Conservation (phyloP, 2,329 filamentous ascomycete species). For the Pseudogymnoascus pannorum region DNA sequence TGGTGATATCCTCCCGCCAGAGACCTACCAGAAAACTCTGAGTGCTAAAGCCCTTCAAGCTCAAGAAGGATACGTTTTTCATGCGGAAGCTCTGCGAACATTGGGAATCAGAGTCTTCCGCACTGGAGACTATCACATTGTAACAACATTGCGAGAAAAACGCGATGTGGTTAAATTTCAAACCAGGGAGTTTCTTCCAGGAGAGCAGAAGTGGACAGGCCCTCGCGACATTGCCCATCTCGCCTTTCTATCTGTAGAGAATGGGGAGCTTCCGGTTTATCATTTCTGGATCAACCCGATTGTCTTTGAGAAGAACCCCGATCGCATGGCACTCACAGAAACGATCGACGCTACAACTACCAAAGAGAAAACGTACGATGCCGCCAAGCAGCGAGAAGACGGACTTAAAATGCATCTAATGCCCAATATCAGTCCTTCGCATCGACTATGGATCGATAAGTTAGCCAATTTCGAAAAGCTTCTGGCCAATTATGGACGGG, state of each 20-base stretch:
- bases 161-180: slow-evolving; percentile 3
- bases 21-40: background rate
- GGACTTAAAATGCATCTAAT: background rate
- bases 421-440: slow-evolving; percentile 16
- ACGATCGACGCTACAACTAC: background rate
- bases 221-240: background rate
- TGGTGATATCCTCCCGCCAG: background rate
- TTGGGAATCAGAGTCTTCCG: slow-evolving; percentile 1
- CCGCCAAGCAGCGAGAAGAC: background rate
- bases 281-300: background rate
- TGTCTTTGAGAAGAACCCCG: background rate
- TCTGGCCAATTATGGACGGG: slow-evolving; percentile 2
- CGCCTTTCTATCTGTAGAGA: background rate
- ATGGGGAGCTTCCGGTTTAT: background rate
- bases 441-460: slow-evolving; percentile 14
- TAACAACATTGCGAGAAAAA: background rate
- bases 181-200: background rate
- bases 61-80: background rate
- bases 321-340: background rate
- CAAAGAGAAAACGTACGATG: background rate
- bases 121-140: slow-evolving; percentile 1
- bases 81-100: background rate
- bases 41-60: background rate
- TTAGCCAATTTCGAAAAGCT: slow-evolving; percentile 8
- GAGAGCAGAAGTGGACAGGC: background rate